Percentiles rank a stretch among this genome's conserved stretches.
Conservation (phyloP, 164 flowering plant species). For the Chloranthus sessilifolius region DNA sequence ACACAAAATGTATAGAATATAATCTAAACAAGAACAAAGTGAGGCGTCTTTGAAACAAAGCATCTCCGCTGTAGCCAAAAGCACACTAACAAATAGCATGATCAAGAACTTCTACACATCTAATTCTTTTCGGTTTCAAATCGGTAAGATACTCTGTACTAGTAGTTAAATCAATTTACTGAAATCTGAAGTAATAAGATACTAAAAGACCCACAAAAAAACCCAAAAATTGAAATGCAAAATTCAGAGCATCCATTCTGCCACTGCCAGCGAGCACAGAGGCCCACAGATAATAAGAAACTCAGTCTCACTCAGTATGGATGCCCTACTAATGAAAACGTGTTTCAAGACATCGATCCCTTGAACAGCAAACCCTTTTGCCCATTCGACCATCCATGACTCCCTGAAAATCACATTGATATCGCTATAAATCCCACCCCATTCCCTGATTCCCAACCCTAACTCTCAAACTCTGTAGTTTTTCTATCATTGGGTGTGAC, state of each 20-base stretch:
- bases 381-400: conserved; percentile 54
- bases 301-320: conserved; percentile 66
- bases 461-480: conserved; percentile 44
- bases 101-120: conserved; percentile 81
- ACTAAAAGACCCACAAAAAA: conserved; percentile 81
- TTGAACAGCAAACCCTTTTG: conserved; percentile 63
- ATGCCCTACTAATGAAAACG: conserved; percentile 52
- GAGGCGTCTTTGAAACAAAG: conserved; percentile 75
- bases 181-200: conserved; percentile 80
- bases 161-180: conserved; percentile 94
- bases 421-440: conserved; percentile 63
- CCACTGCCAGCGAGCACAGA: conserved; percentile 69
- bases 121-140: conserved; percentile 38
- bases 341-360: conserved; percentile 62
- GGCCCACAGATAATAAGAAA: conserved; percentile 43
- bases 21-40: conserved; percentile 89
- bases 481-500: conserved; percentile 43
- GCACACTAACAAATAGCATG: conserved; percentile 74
- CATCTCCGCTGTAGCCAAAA: conserved; percentile 80
- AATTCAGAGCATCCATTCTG: conserved; percentile 73
- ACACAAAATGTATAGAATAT: conserved; percentile 67
- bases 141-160: conserved; percentile 69
- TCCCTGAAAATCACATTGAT: conserved; percentile 58
- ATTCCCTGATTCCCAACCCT: conserved; percentile 48
- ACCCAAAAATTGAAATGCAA: conserved; percentile 72